A percentile compares a stretch with the other conserved stretches of the same genome.
Conservation (phyloP, 2,329 filamentous ascomycete genomes). For the Didymella pomorum region DNA sequence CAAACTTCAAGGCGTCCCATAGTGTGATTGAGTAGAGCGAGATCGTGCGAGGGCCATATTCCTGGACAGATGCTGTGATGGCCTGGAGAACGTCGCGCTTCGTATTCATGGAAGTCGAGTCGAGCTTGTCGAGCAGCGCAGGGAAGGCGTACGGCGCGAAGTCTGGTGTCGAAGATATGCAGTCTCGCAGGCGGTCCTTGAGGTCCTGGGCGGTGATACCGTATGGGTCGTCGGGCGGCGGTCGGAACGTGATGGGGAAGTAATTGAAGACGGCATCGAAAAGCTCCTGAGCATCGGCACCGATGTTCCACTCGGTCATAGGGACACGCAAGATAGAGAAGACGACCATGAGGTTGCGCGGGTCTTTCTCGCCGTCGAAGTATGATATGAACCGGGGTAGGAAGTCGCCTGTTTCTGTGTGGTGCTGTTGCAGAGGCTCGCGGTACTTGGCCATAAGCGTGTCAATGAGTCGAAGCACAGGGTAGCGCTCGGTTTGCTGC, state of each 20-base stretch:
- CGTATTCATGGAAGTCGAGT: constrained; percentile 72
- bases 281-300: constrained; percentile 62
- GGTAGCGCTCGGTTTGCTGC: constrained; percentile 67
- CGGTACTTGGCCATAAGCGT: constrained; percentile 67
- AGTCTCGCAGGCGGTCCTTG: constrained; percentile 69
- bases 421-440: constrained; percentile 56
- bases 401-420: constrained; percentile 61
- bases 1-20: constrained; percentile 74
- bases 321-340: constrained; percentile 72
- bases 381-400: constrained; percentile 69
- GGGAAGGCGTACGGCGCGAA: constrained; percentile 74
- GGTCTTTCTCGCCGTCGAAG: constrained; percentile 74
- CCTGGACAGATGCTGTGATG: constrained; percentile 66
- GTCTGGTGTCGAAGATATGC: constrained; percentile 67
- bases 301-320: constrained; percentile 73
- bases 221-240: constrained; percentile 73
- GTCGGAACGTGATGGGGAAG: constrained; percentile 75
- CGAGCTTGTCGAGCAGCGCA: constrained; percentile 72
- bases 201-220: constrained; percentile 73
- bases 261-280: constrained; percentile 77
- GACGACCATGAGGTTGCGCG: constrained; percentile 73
- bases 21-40: constrained; percentile 70
- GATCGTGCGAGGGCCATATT: constrained; percentile 66
- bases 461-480: constrained; percentile 69
- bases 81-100: constrained; percentile 73